Conservation (phyloP, 495 filamentous ascomycete genomes). For the Penicillium salamii region DNA sequence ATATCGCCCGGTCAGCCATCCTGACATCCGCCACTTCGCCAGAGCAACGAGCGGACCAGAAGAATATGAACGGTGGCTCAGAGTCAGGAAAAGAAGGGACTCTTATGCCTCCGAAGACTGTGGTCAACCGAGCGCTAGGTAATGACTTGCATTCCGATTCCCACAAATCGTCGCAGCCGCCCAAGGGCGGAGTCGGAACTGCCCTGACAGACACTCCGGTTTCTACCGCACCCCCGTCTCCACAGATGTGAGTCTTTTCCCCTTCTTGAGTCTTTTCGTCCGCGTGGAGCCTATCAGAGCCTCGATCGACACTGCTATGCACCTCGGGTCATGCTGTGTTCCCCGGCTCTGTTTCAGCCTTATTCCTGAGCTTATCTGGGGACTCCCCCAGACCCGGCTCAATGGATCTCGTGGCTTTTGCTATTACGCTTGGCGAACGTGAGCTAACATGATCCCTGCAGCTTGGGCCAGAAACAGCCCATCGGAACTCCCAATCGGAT, state of each 20-base stretch:
- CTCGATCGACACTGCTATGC: conserved; percentile 5
- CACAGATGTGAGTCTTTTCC: conserved; percentile 58
- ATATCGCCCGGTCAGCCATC: conserved; percentile 60
- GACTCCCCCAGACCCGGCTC: neutral
- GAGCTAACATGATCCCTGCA: conserved; percentile 12
- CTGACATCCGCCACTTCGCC: no score
- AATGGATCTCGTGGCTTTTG: neutral
- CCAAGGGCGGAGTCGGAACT: conserved; percentile 52
- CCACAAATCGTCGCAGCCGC: conserved; percentile 41
- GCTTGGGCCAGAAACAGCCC: conserved; percentile 34
- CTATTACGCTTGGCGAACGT: neutral
- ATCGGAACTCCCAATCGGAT: conserved; percentile 52
- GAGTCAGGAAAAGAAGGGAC: conserved; percentile 32
- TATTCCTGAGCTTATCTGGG: neutral
- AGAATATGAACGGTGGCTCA: conserved; percentile 25
- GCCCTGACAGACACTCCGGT: conserved; percentile 66
- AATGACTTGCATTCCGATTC: conserved; percentile 47
- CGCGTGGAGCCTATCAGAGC: conserved; percentile 16
- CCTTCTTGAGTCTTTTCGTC: conserved; percentile 14
- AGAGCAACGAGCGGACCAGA: conserved; percentile 27
- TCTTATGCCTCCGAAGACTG: conserved; percentile 41
- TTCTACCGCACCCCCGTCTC: conserved; percentile 67
- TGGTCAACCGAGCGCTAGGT: conserved; percentile 47
- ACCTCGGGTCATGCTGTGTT: neutral
- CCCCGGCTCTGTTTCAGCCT: neutral